These are phyloP conservation scores for Eucalyptus erythrocorys DNA, from an alignment of 345 rosid genomes.

Conservation along the genomic window DNA sequence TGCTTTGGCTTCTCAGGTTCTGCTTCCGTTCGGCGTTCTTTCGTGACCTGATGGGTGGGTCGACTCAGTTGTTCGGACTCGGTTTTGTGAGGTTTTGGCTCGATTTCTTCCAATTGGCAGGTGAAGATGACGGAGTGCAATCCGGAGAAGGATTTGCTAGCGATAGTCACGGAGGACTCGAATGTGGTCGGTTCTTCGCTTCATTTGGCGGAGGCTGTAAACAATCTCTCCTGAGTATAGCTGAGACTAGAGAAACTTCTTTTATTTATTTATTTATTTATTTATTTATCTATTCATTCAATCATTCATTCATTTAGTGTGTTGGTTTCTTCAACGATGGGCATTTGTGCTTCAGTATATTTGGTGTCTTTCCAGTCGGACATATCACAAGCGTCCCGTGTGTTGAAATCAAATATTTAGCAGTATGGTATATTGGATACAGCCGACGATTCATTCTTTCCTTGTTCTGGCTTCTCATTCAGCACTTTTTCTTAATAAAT, in stretches of 20 bases:
- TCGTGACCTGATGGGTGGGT: fast-evolving
- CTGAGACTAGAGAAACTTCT: no score
- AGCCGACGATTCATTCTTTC: background rate
- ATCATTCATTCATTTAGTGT: no score
- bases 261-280: no score
- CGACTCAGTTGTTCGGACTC: fast-evolving
- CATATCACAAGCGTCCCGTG: fast-evolving
- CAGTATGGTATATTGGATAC: background rate
- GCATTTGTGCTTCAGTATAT: background rate
- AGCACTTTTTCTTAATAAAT: background rate
- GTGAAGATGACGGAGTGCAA: no score
- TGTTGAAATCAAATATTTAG: background rate
- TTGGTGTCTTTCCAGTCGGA: background rate
- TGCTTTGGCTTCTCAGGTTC: no score
- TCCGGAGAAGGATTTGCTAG: no score
- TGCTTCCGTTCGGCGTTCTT: no score
- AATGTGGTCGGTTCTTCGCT: no score
- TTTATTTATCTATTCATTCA: fast-evolving
- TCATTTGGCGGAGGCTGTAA: fast-evolving
- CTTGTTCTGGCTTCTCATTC: background rate
- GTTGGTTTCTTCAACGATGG: background rate
- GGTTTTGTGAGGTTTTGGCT: no score
- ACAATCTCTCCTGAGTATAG: no score
- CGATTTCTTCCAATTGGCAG: no score
- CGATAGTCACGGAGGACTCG: no score